Base-by-base conservation (phyloP, 495 filamentous ascomycete genomes). In the Recurvomyces mirabilis region DNA sequence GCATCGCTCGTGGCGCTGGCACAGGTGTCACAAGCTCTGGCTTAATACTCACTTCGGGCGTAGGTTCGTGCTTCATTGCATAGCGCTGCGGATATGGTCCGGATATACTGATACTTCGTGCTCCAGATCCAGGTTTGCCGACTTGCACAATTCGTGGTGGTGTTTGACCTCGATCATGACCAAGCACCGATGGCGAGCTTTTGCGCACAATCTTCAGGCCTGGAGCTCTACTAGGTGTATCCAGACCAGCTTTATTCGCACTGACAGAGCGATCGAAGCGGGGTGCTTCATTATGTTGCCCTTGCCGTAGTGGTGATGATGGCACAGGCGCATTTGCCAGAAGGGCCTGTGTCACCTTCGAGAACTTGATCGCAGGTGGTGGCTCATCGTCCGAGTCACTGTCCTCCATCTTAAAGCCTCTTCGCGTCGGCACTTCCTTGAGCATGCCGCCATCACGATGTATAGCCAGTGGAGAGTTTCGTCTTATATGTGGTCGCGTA, bases 321-420 rank as follows among this genome's bases (percentile, higher is more conserved):
- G 49, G 47, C 10, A 29, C 41, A 1, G 39, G 47, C 13, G 43
- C 56, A 25, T 61, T 53, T n/a, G 52, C 62, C 43, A 66, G 47
- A 10, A 66, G 38, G 13, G 63, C 62, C 25, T 60, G 59, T 19
- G 62, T 64, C 25, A 61, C 41, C n/a, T 62, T 60, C 36, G 57
- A 64, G 24, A 67, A 56, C 38, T 64, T 62, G 53, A 63, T 60
- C 13, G 59, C 54, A 18, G 58, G 59, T 12, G 60, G 61, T 4
- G 57, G 52, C 31, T 67, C 64, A 40, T 63, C 62, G 46, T 67
- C 64, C 10, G 60, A 64, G 18, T 53, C 51, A 33, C 54, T 60
- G 49, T 64, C 64, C 43, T 62, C 61, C 29, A 62, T 52, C 25
- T 56, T 46, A 24, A 67, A 59, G 30, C 57, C 50, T 36, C 61